These are phyloP conservation scores for Calocybe indica DNA, from an alignment of 768 basidiomycete genomes.

Conservation along the genomic window DNA sequence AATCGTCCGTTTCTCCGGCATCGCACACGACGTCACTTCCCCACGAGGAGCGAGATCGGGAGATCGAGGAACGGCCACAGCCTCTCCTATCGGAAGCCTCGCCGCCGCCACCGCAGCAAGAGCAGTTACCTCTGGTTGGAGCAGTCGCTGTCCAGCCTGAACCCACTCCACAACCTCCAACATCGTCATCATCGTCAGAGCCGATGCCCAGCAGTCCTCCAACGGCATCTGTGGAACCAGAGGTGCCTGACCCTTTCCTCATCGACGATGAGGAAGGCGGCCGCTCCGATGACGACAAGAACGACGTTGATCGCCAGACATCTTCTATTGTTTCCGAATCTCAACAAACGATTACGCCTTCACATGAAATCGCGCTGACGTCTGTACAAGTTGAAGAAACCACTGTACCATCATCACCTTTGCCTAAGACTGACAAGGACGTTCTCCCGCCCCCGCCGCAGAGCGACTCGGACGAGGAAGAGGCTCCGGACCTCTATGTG, in stretches of 20 bases:
- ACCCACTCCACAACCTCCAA: neutral
- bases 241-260: slow-evolving; percentile 57
- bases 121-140: neutral
- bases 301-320: slow-evolving; percentile 23
- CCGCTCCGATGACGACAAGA: slow-evolving; percentile 31
- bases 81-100: slow-evolving; percentile 4
- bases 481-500: slow-evolving; percentile 54
- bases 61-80: slow-evolving; percentile 11
- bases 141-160: slow-evolving; percentile 3
- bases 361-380: slow-evolving; percentile 39
- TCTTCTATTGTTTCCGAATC: slow-evolving; percentile 19
- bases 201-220: slow-evolving; percentile 22
- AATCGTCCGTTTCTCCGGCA: neutral
- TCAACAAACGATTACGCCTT: slow-evolving; percentile 27
- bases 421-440: slow-evolving; percentile 38
- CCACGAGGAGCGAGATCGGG: slow-evolving; percentile 8
- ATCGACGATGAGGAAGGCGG: slow-evolving; percentile 43
- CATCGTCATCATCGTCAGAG: slow-evolving; percentile 8
- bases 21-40: slow-evolving; percentile 14
- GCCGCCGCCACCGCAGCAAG: neutral
- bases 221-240: slow-evolving; percentile 33
- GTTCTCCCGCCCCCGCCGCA: slow-evolving; percentile 44
- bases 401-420: slow-evolving; percentile 22
- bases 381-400: slow-evolving; percentile 15
- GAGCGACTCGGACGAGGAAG: slow-evolving; percentile 43